Evolutionary conservation across 139 green algal genomes (phyloP), one percentile per base, ranked within the genome.

Genomic region (Chlorella sp.): DNA sequence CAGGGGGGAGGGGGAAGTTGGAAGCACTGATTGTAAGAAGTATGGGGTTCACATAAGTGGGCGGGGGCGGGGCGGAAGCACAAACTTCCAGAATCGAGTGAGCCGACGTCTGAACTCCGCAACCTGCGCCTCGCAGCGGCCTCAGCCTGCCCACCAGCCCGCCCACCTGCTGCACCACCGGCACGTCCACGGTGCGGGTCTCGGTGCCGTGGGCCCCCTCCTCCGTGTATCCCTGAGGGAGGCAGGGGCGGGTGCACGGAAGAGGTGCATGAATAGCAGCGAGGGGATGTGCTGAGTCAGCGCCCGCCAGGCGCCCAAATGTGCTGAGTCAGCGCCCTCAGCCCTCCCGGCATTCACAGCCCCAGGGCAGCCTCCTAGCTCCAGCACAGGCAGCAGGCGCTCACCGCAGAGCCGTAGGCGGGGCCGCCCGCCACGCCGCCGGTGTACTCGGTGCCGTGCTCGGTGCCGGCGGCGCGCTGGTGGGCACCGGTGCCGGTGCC

Each of bases 361-460:
- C n/a, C n/a, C n/a, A n/a, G n/a, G n/a, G n/a, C n/a, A n/a, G n/a
- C n/a, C n/a, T n/a, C n/a, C n/a, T n/a, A n/a, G n/a, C n/a, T n/a
- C n/a, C n/a, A n/a, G n/a, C n/a, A n/a, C n/a, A n/a, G 9, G 48
- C 48, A 57, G 48, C 48, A 57, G 48, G 48, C 34, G 0, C 83
- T 40, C 68, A 88, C 84, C 68, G 84, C 39, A 26, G 60, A 48
- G 37, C 84, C n/a, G n/a, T n/a, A n/a, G n/a, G n/a, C n/a, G n/a
- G n/a, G n/a, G n/a, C n/a, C 84, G 4, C 84, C 68, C 9, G 84
- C 68, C 30, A 40, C 68, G 28, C 68, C 68, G 12, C 68, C 40
- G 30, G 66, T 81, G 84, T 82, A 88, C 68, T 71, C 83, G 24
- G 83, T 88, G 83, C 83, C 84, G n/a, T n/a, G n/a, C n/a, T n/a